Conservation (phyloP, 352 stramenopile species). For the Globisporangium spinosum region DNA sequence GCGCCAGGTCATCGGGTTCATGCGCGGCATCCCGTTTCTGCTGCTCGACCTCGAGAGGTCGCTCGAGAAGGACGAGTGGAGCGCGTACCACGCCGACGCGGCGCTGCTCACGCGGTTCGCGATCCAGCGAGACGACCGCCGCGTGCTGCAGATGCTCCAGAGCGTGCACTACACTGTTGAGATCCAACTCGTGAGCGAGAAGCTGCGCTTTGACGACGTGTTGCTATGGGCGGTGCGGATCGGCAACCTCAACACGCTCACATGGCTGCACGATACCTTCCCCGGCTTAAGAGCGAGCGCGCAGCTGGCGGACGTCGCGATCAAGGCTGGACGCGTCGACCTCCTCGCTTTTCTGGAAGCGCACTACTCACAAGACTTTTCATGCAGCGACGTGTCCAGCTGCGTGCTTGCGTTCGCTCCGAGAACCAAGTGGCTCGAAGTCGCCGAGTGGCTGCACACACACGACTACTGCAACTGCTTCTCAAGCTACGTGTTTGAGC, state of each 20-base stretch:
- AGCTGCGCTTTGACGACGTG: slow-evolving; percentile 6
- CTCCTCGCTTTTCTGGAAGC: slow-evolving; percentile 5
- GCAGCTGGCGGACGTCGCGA: slow-evolving; percentile 1
- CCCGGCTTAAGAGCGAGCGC: neutral
- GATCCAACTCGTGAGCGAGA: neutral
- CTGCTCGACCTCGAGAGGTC: slow-evolving; percentile 7
- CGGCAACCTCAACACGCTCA: neutral
- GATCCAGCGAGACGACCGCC: slow-evolving; percentile 4
- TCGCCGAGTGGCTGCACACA: slow-evolving; percentile 7
- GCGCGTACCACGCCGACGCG: slow-evolving; percentile 1
- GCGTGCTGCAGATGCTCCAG: slow-evolving; percentile 8
- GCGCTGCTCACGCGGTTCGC: slow-evolving; percentile 8
- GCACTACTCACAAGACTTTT: neutral
- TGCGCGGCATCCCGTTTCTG: slow-evolving; percentile 2
- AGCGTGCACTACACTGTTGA: neutral
- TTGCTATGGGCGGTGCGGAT: slow-evolving; percentile 7
- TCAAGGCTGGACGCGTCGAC: slow-evolving; percentile 8
- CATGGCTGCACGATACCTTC: slow-evolving; percentile 1
- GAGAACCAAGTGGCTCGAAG: neutral
- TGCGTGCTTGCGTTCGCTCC: slow-evolving; percentile 10
- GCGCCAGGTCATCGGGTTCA: neutral
- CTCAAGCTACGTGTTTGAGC: slow-evolving; percentile 13
- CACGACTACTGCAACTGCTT: slow-evolving; percentile 11
- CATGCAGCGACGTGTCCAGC: neutral
- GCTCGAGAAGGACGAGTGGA: slow-evolving; percentile 12